A percentile compares a stretch with the other conserved stretches of the same genome.
Evolutionary conservation across 2,329 filamentous ascomycete genomes (phyloP).

Genomic region (Tolypocladium paradoxum): DNA sequence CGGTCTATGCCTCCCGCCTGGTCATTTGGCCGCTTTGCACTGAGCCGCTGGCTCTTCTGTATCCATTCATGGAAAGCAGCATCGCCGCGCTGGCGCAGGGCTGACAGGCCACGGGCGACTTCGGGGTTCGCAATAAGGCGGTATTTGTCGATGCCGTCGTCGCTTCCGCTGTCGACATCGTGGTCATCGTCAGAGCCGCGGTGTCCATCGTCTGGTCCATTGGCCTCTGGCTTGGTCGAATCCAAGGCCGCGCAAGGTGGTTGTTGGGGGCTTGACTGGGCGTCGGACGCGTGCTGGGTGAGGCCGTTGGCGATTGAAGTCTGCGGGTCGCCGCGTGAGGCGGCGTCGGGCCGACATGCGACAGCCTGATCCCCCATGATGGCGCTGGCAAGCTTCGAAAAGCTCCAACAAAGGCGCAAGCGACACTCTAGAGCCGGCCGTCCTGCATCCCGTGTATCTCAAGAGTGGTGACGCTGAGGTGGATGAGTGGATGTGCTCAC

Average conservation of each 20-base stretch:
- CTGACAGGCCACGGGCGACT: not conserved
- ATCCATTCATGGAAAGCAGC: constrained; percentile 7
- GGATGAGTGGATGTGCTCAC: no score
- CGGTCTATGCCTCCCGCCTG: not conserved
- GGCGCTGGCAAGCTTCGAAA: not conserved
- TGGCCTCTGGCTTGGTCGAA: no score
- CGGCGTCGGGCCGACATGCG: not conserved
- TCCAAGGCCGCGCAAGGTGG: no score
- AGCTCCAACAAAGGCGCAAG: not conserved
- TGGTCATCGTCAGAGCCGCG: not conserved
- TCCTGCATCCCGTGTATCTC: not conserved
- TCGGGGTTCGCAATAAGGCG: not conserved
- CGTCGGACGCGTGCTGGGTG: not conserved
- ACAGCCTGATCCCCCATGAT: not conserved
- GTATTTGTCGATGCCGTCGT: constrained; percentile 3
- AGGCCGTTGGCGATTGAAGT: not conserved
- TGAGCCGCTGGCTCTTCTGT: not conserved
- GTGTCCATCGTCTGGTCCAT: not conserved
- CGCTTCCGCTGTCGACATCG: constrained; percentile 13
- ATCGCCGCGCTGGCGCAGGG: not conserved
- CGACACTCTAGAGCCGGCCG: not conserved
- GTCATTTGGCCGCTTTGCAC: not conserved
- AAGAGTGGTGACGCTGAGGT: no score
- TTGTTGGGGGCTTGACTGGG: no score
- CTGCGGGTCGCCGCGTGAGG: not conserved